phyloP scores from a whole-genome alignment of 257 asterid genomes.

The Cruciata laevipes region DNA sequence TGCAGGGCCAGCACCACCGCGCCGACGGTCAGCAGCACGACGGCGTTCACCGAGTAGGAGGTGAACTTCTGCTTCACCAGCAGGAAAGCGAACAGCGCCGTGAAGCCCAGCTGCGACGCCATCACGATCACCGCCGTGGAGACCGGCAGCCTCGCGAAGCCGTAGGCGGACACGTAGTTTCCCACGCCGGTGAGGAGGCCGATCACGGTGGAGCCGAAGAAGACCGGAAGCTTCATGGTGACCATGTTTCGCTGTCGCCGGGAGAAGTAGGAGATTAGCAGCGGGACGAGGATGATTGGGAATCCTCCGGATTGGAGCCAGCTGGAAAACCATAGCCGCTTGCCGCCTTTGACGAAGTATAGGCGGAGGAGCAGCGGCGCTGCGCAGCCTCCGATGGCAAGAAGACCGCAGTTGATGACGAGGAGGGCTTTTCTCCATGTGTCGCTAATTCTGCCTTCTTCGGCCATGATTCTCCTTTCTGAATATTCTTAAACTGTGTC shows the following conservation, averaged over 20 bases:
- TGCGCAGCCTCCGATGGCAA: slow-evolving; percentile 21
- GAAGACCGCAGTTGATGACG: slow-evolving; percentile 15
- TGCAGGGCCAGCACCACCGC: slow-evolving; percentile 23
- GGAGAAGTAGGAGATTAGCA: slow-evolving; percentile 6
- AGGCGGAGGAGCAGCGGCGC: slow-evolving; percentile 26
- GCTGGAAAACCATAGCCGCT: slow-evolving; percentile 27
- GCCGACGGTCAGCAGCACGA: slow-evolving; percentile 21
- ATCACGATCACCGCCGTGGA: slow-evolving; percentile 22
- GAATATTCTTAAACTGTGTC: background rate
- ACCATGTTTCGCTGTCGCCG: slow-evolving; percentile 8
- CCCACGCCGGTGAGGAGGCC: slow-evolving; percentile 22
- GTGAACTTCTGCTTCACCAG: slow-evolving; percentile 26
- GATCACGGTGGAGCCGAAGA: slow-evolving; percentile 13
- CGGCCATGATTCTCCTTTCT: slow-evolving; percentile 5
- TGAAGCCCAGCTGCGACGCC: slow-evolving; percentile 27
- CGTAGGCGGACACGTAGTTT: slow-evolving; percentile 21
- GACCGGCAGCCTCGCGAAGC: slow-evolving; percentile 24
- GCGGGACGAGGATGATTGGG: slow-evolving; percentile 19
- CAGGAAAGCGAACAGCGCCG: slow-evolving; percentile 20
- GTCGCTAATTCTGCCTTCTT: background rate
- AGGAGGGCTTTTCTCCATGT: slow-evolving; percentile 18
- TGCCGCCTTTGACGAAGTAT: slow-evolving; percentile 29
- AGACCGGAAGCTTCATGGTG: slow-evolving; percentile 7
- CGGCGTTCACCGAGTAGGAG: slow-evolving; percentile 18
- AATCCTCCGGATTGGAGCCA: slow-evolving; percentile 22